Base-by-base conservation (phyloP, 108 stramenopile genomes). In the Cyclostephanos tholiformis region DNA sequence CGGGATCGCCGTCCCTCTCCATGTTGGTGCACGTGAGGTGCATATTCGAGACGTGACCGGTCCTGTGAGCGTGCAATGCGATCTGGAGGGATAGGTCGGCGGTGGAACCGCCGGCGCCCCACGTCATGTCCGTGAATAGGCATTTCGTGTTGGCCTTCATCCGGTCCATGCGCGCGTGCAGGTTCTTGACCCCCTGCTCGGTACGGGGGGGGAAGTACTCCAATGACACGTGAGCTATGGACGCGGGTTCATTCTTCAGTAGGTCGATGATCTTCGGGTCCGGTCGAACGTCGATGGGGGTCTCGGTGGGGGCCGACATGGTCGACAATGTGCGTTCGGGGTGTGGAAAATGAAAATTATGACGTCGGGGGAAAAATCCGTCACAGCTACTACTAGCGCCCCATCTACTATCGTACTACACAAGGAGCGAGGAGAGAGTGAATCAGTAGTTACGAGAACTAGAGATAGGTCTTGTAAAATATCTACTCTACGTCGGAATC, bases 21-120 rank as follows among this genome's bases (percentile, higher is more conserved):
- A 99, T 97, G 86, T 99, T 99, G 69, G 99, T 99, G 90, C 99
- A 99, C 5, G 99, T 99, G 72, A 99, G 76, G 79, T 99, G 99
- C 96, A 99, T 96, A 82, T 99, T 99, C 59, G 97, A 84, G 17
- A 96, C 91, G 55, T 97, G 95, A 29, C 99, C 99, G 26, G 83
- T 79, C 46, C 86, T 65, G 49, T 96, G 91, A 10, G 90, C 88
- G 63, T 96, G 85, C 13, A 86, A 60, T 23, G 94, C 92, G 36
- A 99, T 82, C 20, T 98, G 89, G 67, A 99, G 65, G 11, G 97
- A 97, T 29, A 99, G 85, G 5, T 98, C 97, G 16, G 97, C 95
- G 22, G 99, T 99, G 64, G 95, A 96, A 20, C 99, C 99, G 36
- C 99, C 99, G 30, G 99, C 99, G 70, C 99, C 99, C 98, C 98